Conservation (phyloP, 148 eudicot genomes). For the Spergularia marina region DNA sequence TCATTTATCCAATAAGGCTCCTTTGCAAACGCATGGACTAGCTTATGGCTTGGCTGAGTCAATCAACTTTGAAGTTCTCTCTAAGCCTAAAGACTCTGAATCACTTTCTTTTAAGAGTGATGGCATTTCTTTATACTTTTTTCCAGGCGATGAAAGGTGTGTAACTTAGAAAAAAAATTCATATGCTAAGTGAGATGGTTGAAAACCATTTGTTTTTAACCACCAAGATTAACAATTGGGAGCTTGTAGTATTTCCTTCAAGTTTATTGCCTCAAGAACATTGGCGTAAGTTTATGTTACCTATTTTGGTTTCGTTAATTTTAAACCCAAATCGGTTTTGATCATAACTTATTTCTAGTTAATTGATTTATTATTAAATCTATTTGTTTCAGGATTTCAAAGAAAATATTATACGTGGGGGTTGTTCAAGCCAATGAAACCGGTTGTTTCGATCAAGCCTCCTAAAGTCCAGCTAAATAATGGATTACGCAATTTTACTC, state of each 20-base stretch:
- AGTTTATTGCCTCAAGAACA: conserved; percentile 18
- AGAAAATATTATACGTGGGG: conserved; percentile 27
- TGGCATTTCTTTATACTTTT: conserved; percentile 26
- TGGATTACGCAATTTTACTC: too few species aligned
- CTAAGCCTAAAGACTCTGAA: conserved; percentile 19
- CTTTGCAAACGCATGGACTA: conserved; percentile 8
- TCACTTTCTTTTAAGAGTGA: conserved; percentile 12
- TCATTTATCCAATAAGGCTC: conserved; percentile 26
- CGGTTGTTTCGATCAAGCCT: neutral
- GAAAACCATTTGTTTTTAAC: conserved; percentile 10
- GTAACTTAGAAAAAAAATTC: too few species aligned
- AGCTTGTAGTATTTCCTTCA: conserved; percentile 25
- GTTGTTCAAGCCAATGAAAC: neutral
- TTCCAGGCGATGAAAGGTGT: conserved; percentile 26
- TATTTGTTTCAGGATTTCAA: conserved; percentile 13
- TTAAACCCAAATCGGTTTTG: too few species aligned
- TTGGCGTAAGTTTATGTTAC: conserved; percentile 23
- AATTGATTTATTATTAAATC: neutral
- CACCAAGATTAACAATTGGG: conserved; percentile 21
- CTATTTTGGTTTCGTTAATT: too few species aligned
- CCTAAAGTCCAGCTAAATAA: too few species aligned
- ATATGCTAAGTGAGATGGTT: conserved; percentile 13
- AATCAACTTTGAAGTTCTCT: conserved; percentile 10
- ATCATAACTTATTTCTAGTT: neutral
- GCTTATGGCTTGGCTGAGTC: conserved; percentile 10